These are phyloP conservation scores for Fusarium buharicum DNA, from an alignment of 2,329 filamentous ascomycete species.

Conservation along the genomic window DNA sequence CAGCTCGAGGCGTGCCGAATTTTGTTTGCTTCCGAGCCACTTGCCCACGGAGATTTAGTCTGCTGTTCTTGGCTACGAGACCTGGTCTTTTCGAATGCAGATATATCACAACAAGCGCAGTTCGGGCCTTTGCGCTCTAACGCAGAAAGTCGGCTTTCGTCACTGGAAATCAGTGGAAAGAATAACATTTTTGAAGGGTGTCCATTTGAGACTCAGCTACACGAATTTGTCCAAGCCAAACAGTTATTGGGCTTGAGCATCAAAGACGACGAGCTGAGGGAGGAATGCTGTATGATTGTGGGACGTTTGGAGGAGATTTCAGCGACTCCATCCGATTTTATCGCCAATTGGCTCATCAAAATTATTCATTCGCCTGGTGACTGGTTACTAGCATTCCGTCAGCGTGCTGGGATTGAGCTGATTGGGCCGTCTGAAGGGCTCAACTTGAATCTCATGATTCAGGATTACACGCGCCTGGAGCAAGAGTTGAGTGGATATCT, in stretches of 20 bases:
- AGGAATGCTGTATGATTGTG: conserved; percentile 41
- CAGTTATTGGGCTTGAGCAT: conserved; percentile 16
- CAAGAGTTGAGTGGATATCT: conserved; percentile 32
- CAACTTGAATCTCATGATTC: conserved; percentile 29
- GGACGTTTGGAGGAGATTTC: conserved; percentile 35
- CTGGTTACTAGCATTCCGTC: conserved; percentile 38
- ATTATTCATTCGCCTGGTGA: conserved; percentile 30
- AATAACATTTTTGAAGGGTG: conserved; percentile 45
- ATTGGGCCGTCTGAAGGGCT: neutral
- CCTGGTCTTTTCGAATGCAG: conserved; percentile 21
- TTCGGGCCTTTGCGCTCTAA: conserved; percentile 42
- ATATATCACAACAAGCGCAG: conserved; percentile 37
- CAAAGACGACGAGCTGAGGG: conserved; percentile 27
- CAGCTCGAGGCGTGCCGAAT: conserved; percentile 39
- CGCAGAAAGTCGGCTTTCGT: conserved; percentile 38
- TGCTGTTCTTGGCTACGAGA: conserved; percentile 38
- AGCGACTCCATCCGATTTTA: conserved; percentile 37
- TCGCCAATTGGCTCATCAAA: conserved; percentile 41
- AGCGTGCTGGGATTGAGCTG: conserved; percentile 22
- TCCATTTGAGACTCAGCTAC: conserved; percentile 42
- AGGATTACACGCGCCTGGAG: conserved; percentile 38
- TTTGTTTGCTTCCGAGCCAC: conserved; percentile 20
- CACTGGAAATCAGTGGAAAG: conserved; percentile 45
- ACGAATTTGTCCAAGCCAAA: conserved; percentile 31
- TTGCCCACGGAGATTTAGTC: neutral